Percentiles rank a stretch among this genome's conserved stretches.
phyloP scores from a whole-genome alignment of 2,329 filamentous ascomycete species.

The Ophiocordyceps camponoti-saundersi region DNA sequence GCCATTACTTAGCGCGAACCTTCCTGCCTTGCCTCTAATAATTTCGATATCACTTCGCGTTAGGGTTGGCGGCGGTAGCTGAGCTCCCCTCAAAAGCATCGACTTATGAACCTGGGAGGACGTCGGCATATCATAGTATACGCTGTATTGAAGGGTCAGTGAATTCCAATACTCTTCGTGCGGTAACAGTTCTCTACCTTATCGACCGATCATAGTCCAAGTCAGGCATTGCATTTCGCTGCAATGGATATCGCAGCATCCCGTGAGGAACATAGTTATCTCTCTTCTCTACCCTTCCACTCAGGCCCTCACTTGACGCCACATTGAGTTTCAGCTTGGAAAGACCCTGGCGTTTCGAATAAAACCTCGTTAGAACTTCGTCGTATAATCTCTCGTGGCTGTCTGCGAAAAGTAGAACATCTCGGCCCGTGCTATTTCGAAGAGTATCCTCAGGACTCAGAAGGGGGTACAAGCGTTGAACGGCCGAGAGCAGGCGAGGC shows the following conservation, averaged over 20 bases:
- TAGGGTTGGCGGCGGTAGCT: slow-evolving; percentile 54
- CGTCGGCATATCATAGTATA: slow-evolving; percentile 70
- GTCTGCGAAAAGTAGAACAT: slow-evolving; percentile 73
- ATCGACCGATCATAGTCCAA: slow-evolving; percentile 77
- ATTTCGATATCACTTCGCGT: slow-evolving; percentile 60
- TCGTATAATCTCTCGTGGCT: slow-evolving; percentile 66
- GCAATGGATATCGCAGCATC: slow-evolving; percentile 60
- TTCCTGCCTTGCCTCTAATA: slow-evolving; percentile 47
- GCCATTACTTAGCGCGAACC: slow-evolving; percentile 18
- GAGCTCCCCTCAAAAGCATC: slow-evolving; percentile 76
- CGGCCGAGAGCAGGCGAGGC: slow-evolving; percentile 64
- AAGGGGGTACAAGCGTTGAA: slow-evolving; percentile 65
- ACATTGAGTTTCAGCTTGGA: slow-evolving; percentile 58
- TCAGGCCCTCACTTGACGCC: slow-evolving; percentile 56
- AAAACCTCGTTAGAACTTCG: slow-evolving; percentile 70
- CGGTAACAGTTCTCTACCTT: no score
- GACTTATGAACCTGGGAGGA: slow-evolving; percentile 69
- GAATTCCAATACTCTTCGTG: no score
- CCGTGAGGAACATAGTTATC: slow-evolving; percentile 73
- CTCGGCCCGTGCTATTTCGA: slow-evolving; percentile 65
- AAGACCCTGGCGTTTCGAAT: slow-evolving; percentile 67
- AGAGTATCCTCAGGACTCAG: slow-evolving; percentile 60
- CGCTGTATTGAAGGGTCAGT: slow-evolving; percentile 29
- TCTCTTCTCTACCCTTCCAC: slow-evolving; percentile 68
- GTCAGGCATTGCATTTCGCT: slow-evolving; percentile 52